Base-by-base conservation (phyloP, 768 basidiomycete species). In the Coprinellus micaceus region DNA sequence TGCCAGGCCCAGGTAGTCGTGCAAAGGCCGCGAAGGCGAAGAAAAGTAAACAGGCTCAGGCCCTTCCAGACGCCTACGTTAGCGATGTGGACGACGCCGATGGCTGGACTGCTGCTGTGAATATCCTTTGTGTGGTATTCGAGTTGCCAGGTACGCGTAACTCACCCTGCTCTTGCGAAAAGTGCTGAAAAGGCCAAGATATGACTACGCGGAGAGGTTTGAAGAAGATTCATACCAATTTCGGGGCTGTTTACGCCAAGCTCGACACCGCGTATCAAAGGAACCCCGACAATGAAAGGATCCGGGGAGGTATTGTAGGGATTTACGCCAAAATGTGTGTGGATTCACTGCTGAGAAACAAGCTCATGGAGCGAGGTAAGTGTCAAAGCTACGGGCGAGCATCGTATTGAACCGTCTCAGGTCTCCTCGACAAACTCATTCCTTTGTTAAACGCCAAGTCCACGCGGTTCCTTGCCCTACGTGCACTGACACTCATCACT, bases 281-380 rank as follows among this genome's bases (percentile, higher is more conserved):
- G 13, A 71, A 80, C 58, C 37, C 56, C 1, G 67, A 68, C 0
- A 80, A 81, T 64, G 74, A 79, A 33, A 77, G 75, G 55, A 69
- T 86, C 17, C 67, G 70, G 47, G 84, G 83, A 0, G 84, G 79
- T 0, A 79, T 87, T 43, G 73, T 84, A 7, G 82, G 79, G 7
- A 82, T 88, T 47, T 85, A 80, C 59, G 78, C 84, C 15, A 83
- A 82, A 62, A 83, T 87, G 81, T 85, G 76, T 29, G 75, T 73
- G 0, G 85, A 86, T 64, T 74, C 82, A 2, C 71, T 86, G 36
- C 66, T 86, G 54, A 73, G 86, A 17, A 79, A 85, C 66, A 81
- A 82, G 57, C 70, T 88, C 15, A 78, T 84, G 60, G 71, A 77
- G 33, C 77, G 77, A 74, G 85, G 85, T 85, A 53, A 3, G 59